Conservation (phyloP, 2,329 filamentous ascomycete genomes). For the Aspergillus pseudonomiae region DNA sequence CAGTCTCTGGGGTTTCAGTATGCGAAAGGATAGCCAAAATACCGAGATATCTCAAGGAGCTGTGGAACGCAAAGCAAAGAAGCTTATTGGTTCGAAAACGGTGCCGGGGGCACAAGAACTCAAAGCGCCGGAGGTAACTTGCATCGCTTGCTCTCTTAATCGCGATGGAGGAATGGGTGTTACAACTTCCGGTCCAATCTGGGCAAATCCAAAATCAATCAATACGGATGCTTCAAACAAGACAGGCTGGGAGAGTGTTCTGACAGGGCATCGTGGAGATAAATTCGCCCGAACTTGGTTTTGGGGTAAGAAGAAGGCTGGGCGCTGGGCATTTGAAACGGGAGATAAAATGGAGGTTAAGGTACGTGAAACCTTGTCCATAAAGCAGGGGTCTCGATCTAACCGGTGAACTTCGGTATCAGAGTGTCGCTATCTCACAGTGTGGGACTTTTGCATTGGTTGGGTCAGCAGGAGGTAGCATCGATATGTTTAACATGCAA, state of each 20-base stretch:
- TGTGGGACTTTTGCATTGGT: constrained; percentile 94
- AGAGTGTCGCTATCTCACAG: constrained; percentile 82
- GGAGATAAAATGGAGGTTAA: constrained; percentile 78
- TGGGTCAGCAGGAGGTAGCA: constrained; percentile 77
- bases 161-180: constrained; percentile 92
- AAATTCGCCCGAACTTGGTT: constrained; percentile 92
- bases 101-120: constrained; percentile 48
- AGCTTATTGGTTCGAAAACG: constrained; percentile 44
- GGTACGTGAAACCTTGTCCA: constrained; percentile 30
- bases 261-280: constrained; percentile 89
- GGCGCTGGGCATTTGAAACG: constrained; percentile 89
- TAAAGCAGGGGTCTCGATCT: background rate
- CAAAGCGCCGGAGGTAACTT: constrained; percentile 89
- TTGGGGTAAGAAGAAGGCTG: constrained; percentile 91
- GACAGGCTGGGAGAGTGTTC: constrained; percentile 95
- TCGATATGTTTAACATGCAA: constrained; percentile 97
- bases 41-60: constrained; percentile 90
- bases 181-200: constrained; percentile 76
- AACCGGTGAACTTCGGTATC: constrained; percentile 26
- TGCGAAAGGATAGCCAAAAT: constrained; percentile 91
- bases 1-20: constrained; percentile 94
- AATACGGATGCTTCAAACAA: constrained; percentile 72
- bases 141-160: constrained; percentile 88
- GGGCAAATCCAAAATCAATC: constrained; percentile 74
- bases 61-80: constrained; percentile 86